phyloP scores from a whole-genome alignment of 768 basidiomycete genomes.

The Jaapia argillacea region DNA sequence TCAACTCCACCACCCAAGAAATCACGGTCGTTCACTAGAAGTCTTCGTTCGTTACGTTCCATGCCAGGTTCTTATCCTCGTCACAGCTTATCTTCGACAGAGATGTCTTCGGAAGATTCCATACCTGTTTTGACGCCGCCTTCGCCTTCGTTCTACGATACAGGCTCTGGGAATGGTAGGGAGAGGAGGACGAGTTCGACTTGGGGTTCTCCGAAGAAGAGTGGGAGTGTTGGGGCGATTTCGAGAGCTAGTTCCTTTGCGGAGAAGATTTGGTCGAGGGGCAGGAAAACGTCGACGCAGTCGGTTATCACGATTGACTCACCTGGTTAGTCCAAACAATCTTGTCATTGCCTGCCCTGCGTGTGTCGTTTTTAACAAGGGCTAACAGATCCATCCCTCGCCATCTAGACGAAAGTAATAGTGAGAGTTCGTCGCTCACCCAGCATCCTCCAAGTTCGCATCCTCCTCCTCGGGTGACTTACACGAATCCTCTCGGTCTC shows the following conservation, averaged over 20 bases:
- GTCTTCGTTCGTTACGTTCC: constrained; percentile 25
- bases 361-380: no score
- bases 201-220: constrained; percentile 42
- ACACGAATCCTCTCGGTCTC: constrained; percentile 30
- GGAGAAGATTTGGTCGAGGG: constrained; percentile 46
- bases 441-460: no score
- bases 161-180: constrained; percentile 5
- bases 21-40: constrained; percentile 31
- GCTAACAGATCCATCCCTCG: no score
- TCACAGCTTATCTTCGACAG: constrained; percentile 50
- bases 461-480: no score
- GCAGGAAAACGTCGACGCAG: constrained; percentile 38
- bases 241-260: constrained; percentile 50
- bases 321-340: neutral
- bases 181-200: constrained; percentile 34
- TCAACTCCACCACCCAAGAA: constrained; percentile 37
- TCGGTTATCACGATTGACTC: constrained; percentile 22
- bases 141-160: constrained; percentile 24
- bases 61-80: constrained; percentile 39
- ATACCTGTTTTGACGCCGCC: constrained; percentile 50
- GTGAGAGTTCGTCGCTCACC: no score
- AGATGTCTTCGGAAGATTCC: constrained; percentile 64
- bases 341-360: no score
- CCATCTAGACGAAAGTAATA: no score
- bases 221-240: constrained; percentile 21